phyloP scores from a whole-genome alignment of 1,139 yeast species.

The Geotrichum histeridarum region DNA sequence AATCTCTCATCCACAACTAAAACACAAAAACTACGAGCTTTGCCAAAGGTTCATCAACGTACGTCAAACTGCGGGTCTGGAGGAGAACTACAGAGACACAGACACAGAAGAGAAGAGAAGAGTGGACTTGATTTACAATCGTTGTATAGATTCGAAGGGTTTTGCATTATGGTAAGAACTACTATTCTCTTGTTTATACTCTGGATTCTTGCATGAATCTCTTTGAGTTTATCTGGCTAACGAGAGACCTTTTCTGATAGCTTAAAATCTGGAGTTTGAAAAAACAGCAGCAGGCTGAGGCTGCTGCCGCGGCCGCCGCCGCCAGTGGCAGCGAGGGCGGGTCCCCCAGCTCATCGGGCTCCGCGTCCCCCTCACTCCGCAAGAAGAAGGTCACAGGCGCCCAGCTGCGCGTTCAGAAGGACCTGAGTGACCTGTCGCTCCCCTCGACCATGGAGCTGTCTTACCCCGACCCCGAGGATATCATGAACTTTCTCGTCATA shows the following conservation, averaged over 20 bases:
- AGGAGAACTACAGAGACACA: too few relatives aligned
- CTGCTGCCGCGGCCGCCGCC: constrained; percentile 29
- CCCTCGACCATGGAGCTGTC: constrained; percentile 58
- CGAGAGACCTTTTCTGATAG: constrained; percentile 24
- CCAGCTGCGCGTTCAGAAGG: constrained; percentile 46
- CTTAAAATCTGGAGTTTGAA: constrained; percentile 42
- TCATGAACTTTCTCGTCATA: constrained; percentile 55
- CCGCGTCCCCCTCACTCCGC: constrained; percentile 19
- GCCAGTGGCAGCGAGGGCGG: constrained; percentile 26
- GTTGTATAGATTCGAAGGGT: too few relatives aligned
- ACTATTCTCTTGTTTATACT: too few relatives aligned
- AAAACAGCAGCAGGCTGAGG: constrained; percentile 36
- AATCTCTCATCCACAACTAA: too few relatives aligned
- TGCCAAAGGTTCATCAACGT: too few relatives aligned
- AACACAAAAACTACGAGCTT: too few relatives aligned
- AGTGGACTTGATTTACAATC: too few relatives aligned
- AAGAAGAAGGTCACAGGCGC: constrained; percentile 48
- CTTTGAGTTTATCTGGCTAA: background rate
- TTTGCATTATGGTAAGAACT: too few relatives aligned
- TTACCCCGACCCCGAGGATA: constrained; percentile 53
- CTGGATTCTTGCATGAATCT: too few relatives aligned
- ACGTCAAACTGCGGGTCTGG: too few relatives aligned
- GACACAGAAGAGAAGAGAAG: too few relatives aligned
- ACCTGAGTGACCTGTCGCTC: constrained; percentile 61
- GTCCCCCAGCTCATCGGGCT: constrained; percentile 1